A percentile compares a stretch with the other conserved stretches of the same genome.
These are phyloP conservation scores for Macrophomina pseudophaseolina DNA, from an alignment of 2,329 filamentous ascomycete genomes.

Conservation along the genomic window DNA sequence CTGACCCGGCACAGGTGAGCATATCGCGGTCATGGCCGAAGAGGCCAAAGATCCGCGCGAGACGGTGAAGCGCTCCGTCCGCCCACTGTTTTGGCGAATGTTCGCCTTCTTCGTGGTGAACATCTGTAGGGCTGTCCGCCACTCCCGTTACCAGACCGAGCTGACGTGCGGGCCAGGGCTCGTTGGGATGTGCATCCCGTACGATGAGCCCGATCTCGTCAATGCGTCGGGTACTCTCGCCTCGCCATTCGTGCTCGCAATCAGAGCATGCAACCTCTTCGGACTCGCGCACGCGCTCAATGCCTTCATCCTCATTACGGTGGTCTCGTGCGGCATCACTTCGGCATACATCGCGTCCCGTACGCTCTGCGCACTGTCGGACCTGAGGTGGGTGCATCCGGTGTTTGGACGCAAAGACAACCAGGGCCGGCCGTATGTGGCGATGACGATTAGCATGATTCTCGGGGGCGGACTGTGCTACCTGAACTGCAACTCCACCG, in stretches of 20 bases:
- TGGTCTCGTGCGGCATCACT: slow-evolving; percentile 35
- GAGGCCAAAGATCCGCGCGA: slow-evolving; percentile 68
- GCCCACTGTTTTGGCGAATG: slow-evolving; percentile 53
- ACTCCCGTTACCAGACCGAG: neutral
- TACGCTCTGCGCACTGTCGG: slow-evolving; percentile 21
- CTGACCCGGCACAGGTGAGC: slow-evolving; percentile 59
- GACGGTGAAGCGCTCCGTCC: slow-evolving; percentile 66
- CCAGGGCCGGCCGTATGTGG: slow-evolving; percentile 32
- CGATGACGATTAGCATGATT: slow-evolving; percentile 35
- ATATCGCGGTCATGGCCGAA: slow-evolving; percentile 66
- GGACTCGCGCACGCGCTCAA: slow-evolving; percentile 45
- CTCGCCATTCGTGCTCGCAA: slow-evolving; percentile 63
- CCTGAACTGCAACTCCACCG: slow-evolving; percentile 50
- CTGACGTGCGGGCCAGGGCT: slow-evolving; percentile 33
- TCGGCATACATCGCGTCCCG: slow-evolving; percentile 33
- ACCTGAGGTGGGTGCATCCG: slow-evolving; percentile 25
- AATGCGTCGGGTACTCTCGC: slow-evolving; percentile 56
- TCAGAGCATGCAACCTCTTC: slow-evolving; percentile 49
- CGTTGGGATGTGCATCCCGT: slow-evolving; percentile 63
- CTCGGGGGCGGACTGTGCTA: slow-evolving; percentile 44
- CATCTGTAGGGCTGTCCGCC: slow-evolving; percentile 42
- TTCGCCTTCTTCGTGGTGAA: slow-evolving; percentile 51
- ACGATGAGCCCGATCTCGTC: slow-evolving; percentile 52
- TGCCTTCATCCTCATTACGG: slow-evolving; percentile 30
- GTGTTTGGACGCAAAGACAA: slow-evolving; percentile 22